A percentile compares a stretch with the other conserved stretches of the same genome.
Evolutionary conservation across 164 flowering plant species (phyloP).

Genomic region (Hamamelis virginiana): DNA sequence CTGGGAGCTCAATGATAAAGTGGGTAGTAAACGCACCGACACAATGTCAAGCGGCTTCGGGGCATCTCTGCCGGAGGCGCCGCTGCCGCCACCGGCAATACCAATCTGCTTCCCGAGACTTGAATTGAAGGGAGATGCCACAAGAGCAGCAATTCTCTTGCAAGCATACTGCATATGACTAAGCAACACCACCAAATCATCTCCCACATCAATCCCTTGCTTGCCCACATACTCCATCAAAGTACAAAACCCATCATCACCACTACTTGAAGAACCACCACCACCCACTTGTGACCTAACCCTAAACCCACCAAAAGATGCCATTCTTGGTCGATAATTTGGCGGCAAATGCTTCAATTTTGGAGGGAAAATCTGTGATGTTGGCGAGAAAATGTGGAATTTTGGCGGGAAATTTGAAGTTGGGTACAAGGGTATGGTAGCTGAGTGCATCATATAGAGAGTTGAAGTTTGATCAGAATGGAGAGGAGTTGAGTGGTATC

Average conservation of each 20-base stretch:
- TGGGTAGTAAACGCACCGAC: slow-evolving; percentile 49
- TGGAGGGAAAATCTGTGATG: slow-evolving; percentile 11
- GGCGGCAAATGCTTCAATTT: neutral
- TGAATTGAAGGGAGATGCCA: slow-evolving; percentile 84
- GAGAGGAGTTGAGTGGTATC: too few relatives aligned
- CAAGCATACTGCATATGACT: slow-evolving; percentile 80
- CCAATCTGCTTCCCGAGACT: slow-evolving; percentile 36
- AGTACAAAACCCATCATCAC: slow-evolving; percentile 39
- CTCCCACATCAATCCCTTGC: slow-evolving; percentile 59
- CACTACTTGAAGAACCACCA: slow-evolving; percentile 2
- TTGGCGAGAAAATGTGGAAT: slow-evolving; percentile 19
- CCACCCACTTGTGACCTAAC: slow-evolving; percentile 13
- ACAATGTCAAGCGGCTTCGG: slow-evolving; percentile 89
- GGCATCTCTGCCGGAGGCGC: slow-evolving; percentile 56
- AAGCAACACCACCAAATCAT: slow-evolving; percentile 71
- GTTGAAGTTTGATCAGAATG: neutral
- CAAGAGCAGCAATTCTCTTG: slow-evolving; percentile 85
- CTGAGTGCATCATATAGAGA: slow-evolving; percentile 15
- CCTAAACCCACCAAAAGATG: slow-evolving; percentile 26
- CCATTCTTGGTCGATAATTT: slow-evolving; percentile 24
- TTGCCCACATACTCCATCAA: slow-evolving; percentile 69
- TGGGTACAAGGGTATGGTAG: slow-evolving; percentile 7
- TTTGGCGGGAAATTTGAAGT: slow-evolving; percentile 26
- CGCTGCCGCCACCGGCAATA: slow-evolving; percentile 20
- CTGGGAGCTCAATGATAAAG: neutral